Evolutionary conservation across 2,329 filamentous ascomycete species (phyloP).

Genomic region (Orbilia javanica): DNA sequence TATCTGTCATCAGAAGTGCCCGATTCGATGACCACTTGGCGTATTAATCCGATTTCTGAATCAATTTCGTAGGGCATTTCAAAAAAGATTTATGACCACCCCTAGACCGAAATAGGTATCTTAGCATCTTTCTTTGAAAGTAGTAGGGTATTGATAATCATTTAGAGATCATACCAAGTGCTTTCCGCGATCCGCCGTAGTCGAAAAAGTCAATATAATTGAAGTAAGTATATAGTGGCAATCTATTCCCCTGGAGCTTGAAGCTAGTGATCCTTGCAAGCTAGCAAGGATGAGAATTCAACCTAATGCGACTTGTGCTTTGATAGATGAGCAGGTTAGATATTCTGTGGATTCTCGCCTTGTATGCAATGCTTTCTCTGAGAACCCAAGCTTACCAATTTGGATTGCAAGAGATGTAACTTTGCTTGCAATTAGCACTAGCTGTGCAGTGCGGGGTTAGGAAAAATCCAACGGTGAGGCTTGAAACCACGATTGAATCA

Average conservation of each 20-base stretch:
- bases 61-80: conserved; percentile 2
- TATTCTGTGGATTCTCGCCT: not conserved
- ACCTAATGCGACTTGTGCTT: not conserved
- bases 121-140: not conserved
- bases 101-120: not conserved
- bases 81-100: too few species aligned
- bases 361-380: not conserved
- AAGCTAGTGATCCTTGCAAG: too few species aligned
- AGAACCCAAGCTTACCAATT: not conserved
- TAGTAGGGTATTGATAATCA: too few species aligned
- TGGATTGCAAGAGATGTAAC: not conserved
- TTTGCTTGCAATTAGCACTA: not conserved
- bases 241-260: too few species aligned
- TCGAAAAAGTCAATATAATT: too few species aligned
- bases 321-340: not conserved
- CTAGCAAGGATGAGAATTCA: too few species aligned
- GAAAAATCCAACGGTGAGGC: not conserved
- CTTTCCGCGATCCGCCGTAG: too few species aligned
- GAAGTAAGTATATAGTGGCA: too few species aligned
- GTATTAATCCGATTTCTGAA: conserved; percentile 13
- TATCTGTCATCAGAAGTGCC: not conserved
- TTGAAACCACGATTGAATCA: not conserved
- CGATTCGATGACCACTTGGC: too few species aligned
- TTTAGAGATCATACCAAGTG: too few species aligned
- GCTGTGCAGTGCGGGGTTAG: conserved; percentile 5